Evolutionary conservation across 148 eudicot genomes (phyloP), one percentile per base, ranked within the genome.

Genomic region (Persicaria maculosa): DNA sequence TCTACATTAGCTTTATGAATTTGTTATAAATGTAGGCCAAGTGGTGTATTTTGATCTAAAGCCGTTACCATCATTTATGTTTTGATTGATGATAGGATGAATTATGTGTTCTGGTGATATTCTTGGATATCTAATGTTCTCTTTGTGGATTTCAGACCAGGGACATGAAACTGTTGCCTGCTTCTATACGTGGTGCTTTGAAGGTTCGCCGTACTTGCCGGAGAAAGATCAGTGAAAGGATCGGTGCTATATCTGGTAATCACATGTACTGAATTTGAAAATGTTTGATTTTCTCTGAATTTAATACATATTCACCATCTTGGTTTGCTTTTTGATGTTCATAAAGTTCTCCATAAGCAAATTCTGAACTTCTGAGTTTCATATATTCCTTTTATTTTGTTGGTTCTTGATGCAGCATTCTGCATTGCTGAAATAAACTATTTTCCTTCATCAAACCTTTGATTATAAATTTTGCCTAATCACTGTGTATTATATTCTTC

Each of bases 191-290:
- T 7, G 83, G 80, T 1, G 44, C 75, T 45, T 5, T 92, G 47
- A 90, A 84, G 74, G 77, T 80, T 69, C 91, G 92, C 36, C 90
- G 94, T 4, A 86, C 80, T 50, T 92, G 93, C 75, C 87, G 99
- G 64, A 86, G 79, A 80, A 95, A 89, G 86, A 86, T 95, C 59
- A 84, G 82, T 46, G 99, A 92, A 72, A 88, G 97, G 79, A 92
- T 95, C 44, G 75, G 76, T 73, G 94, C 97, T 64, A 74, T 92
- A 78, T 80, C 71, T 58, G 96, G 99, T 89, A 72, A 84, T 83
- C 74, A 43, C 12, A 31, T 31, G 14, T 62, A 10, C 16, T 62
- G 68, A 65, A 14, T 36, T 43, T 65, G 47, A 43, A 40, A 36
- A 16, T 65, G 9, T 15, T 20, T 65, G 45, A 4, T 43, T 65